phyloP scores from a whole-genome alignment of 2,329 filamentous ascomycete species.

The Phoma sp. region DNA sequence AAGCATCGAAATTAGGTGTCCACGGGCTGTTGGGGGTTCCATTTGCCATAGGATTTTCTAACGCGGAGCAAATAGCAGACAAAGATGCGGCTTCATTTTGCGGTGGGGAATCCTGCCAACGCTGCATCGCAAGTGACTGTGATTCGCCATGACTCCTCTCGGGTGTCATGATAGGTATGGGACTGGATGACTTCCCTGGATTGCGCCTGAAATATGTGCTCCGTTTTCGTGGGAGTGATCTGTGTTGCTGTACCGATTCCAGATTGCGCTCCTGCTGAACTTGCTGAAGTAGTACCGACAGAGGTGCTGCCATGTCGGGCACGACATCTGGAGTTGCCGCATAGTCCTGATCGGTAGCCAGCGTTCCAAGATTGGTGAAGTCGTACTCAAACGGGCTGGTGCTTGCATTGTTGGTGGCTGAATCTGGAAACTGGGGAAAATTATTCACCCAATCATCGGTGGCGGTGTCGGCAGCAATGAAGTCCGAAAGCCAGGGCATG shows the following conservation, averaged over 20 bases:
- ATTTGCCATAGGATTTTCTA: constrained; percentile 42
- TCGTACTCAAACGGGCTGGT: constrained; percentile 6
- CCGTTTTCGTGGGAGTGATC: constrained; percentile 12
- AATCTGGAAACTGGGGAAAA: constrained; percentile 2
- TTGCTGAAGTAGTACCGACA: constrained; percentile 13
- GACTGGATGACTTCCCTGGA: constrained; percentile 8
- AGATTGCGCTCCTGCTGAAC: constrained; percentile 14
- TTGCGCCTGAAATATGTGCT: constrained; percentile 15
- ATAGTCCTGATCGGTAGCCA: background rate
- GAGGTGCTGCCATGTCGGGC: constrained; percentile 12
- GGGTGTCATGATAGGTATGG: constrained; percentile 13
- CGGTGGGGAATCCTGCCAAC: constrained; percentile 71
- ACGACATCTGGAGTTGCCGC: background rate
- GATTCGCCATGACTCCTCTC: constrained; percentile 3
- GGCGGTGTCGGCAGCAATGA: constrained; percentile 6
- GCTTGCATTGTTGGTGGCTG: background rate
- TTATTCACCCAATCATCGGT: constrained; percentile 9
- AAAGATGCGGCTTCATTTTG: constrained; percentile 70
- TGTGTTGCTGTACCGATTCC: constrained; percentile 6
- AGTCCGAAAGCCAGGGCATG: constrained; percentile 14
- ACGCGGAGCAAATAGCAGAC: constrained; percentile 67
- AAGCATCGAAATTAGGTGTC: constrained; percentile 27
- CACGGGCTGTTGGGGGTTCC: constrained; percentile 30
- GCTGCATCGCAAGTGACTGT: constrained; percentile 59
- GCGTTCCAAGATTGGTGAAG: background rate